Conservation (phyloP, 768 basidiomycete species). For the Hypholoma fasciculare region DNA sequence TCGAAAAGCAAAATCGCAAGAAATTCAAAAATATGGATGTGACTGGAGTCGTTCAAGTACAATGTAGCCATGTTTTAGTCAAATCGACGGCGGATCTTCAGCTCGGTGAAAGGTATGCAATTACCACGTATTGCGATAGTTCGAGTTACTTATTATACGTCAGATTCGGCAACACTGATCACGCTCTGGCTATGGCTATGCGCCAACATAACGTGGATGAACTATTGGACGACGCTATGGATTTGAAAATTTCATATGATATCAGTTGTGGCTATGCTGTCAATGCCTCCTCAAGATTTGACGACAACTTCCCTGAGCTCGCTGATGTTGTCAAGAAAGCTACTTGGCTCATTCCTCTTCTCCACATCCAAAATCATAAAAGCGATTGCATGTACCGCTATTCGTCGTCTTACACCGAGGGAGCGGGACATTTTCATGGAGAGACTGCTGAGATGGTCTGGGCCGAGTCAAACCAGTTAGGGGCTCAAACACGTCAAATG, state of each 20-base stretch:
- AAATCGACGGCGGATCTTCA: not conserved
- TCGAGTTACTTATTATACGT: not conserved
- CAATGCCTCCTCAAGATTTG: constrained; percentile 10
- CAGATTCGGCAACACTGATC: not conserved
- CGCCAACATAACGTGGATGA: not conserved
- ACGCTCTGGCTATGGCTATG: not conserved
- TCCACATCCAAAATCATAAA: constrained; percentile 27
- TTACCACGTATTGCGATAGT: not conserved
- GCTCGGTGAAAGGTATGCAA: not conserved
- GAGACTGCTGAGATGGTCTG: constrained; percentile 29
- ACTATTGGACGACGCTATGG: not conserved
- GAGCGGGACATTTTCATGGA: constrained; percentile 26
- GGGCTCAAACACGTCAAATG: constrained; percentile 25
- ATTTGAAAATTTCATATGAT: constrained; percentile 21
- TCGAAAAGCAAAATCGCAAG: constrained; percentile 23
- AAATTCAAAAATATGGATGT: constrained; percentile 28
- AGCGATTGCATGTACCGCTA: constrained; percentile 24
- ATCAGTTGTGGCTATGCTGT: constrained; percentile 22
- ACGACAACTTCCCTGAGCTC: not conserved
- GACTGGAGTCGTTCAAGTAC: constrained; percentile 23
- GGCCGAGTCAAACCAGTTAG: constrained; percentile 22
- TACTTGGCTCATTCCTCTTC: constrained; percentile 17
- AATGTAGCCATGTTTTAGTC: constrained; percentile 23
- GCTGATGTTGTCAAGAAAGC: constrained; percentile 7
- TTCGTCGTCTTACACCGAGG: constrained; percentile 18